Percentiles rank a stretch among this genome's conserved stretches.
Conservation (phyloP, 257 asterid genomes). For the Lycium ferocissimum region DNA sequence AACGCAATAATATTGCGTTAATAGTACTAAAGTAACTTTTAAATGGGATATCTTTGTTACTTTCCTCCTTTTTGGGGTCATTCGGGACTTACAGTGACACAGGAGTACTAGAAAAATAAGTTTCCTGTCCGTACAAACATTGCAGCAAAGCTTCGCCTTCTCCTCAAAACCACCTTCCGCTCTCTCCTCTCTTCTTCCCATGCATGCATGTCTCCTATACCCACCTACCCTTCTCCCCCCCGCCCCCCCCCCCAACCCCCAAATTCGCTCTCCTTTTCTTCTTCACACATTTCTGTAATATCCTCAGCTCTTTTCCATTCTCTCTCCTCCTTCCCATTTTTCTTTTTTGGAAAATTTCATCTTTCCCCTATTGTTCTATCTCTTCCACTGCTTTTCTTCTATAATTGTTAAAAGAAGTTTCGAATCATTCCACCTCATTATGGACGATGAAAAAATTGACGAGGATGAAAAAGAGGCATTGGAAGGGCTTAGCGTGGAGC, state of each 20-base stretch:
- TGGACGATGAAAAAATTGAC: slow-evolving; percentile 38
- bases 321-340: background rate
- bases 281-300: background rate
- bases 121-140: background rate
- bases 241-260: background rate
- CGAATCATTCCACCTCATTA: slow-evolving; percentile 13
- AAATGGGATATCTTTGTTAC: too few relatives aligned
- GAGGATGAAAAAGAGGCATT: slow-evolving; percentile 46
- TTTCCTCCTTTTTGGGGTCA: too few relatives aligned
- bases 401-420: background rate
- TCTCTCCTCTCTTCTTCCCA: slow-evolving; percentile 7
- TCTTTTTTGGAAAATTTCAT: background rate
- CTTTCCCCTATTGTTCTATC: background rate
- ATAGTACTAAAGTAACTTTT: too few relatives aligned
- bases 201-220: background rate
- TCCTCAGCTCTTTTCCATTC: background rate
- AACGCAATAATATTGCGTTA: too few relatives aligned
- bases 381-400: background rate
- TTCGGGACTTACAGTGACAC: too few relatives aligned
- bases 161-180: slow-evolving; percentile 12
- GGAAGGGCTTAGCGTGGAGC: slow-evolving; percentile 37
- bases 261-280: background rate
- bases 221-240: background rate
- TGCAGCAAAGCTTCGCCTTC: background rate
- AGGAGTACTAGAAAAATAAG: background rate